Conservation (phyloP, 2,329 filamentous ascomycete genomes). For the Epicoccum sorghinum region DNA sequence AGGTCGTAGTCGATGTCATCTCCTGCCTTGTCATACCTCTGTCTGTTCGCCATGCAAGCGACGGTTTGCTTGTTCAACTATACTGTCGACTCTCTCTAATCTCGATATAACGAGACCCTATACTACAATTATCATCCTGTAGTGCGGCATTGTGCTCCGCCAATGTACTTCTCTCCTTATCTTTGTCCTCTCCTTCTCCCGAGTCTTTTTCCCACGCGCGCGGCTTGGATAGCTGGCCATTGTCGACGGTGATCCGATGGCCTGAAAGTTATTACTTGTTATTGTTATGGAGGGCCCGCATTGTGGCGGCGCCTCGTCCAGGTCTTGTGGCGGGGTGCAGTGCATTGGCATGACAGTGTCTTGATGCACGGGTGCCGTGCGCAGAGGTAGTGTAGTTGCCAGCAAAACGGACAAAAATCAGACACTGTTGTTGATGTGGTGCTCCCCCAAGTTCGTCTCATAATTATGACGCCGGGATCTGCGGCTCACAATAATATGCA, state of each 20-base stretch:
- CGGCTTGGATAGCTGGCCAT: conserved; percentile 12
- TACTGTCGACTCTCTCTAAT: too few relatives aligned
- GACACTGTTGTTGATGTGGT: too few relatives aligned
- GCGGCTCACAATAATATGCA: too few relatives aligned
- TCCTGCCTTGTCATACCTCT: background rate
- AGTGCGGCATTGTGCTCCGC: conserved; percentile 13
- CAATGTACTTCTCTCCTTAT: conserved; percentile 21
- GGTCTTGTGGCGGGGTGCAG: too few relatives aligned
- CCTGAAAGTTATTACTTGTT: background rate
- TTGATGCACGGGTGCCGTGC: too few relatives aligned
- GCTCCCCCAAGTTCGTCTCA: too few relatives aligned
- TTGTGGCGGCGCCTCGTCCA: too few relatives aligned
- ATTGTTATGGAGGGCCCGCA: background rate
- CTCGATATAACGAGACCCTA: too few relatives aligned
- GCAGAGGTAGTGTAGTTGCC: too few relatives aligned
- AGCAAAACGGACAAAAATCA: too few relatives aligned
- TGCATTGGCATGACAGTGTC: too few relatives aligned
- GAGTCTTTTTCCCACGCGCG: background rate
- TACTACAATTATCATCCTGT: background rate
- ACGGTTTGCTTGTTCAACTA: background rate
- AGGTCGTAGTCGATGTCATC: background rate
- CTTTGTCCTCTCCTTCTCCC: conserved; percentile 5
- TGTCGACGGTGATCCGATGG: conserved; percentile 11
- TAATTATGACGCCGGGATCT: too few relatives aligned
- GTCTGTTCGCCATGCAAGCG: background rate